Evolutionary conservation across 129 eudicot genomes (phyloP), one percentile per base, ranked within the genome.

Genomic region (Chrysanthemum lavandulifolium): DNA sequence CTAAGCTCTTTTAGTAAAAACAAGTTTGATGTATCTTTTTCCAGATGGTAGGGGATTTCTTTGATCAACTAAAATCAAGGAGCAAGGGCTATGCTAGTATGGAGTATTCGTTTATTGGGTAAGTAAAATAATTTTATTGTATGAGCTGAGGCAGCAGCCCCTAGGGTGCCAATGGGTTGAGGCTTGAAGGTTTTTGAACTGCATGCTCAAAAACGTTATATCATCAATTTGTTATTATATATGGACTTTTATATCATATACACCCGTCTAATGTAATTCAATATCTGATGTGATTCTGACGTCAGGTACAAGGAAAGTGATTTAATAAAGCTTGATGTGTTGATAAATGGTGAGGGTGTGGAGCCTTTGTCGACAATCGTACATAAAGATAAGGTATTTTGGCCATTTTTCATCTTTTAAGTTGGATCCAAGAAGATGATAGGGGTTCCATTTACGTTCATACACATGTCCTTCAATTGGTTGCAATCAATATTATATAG

Each of bases 41-140:
- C 53, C 91, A 95, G 99, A 90, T 95, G 99, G 97, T 95, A 23
- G 99, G 99, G 18, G 99, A 95, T 69, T 95, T 95, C 80, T 95
- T 95, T 80, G 99, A 95, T 81, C 99, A 95, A 82, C 93, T 95
- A 49, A 95, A 95, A 81, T 95, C 99, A 68, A 90, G 96, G 82
- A 95, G 99, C 73, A 95, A 88, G 79, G 99, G 99, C 62, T 95
- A 90, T 76, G 99, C 96, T 64, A 95, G 99, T 86, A 95, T 95
- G 99, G 99, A 95, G 69, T 95, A 95, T 73, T 78, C 91, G 36
- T 86, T 95, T 81, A 72, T 84, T n/a, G 99, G 94, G 99, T 95
- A 95, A 73, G 47, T 40, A 40, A 40, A 40, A 40, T 40, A 40
- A 40, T 40, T 40, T 1, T 40, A 40, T 40, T 40, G 47, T 40